Percentiles rank a stretch among this genome's conserved stretches.
Evolutionary conservation across 345 rosid species (phyloP).

Genomic region (Dimocarpus longan): DNA sequence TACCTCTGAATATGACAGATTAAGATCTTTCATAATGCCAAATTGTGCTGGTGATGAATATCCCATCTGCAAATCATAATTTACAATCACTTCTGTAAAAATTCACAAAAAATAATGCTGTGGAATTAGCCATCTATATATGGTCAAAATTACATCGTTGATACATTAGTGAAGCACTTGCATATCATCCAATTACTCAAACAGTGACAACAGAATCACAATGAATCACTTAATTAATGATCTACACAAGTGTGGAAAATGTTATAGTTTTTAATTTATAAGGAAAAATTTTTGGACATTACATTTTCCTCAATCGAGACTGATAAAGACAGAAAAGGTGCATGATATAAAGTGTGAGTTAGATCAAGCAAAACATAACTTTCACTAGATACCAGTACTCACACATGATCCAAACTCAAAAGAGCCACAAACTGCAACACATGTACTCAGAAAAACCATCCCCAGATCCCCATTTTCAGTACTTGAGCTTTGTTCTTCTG

Average conservation of each 20-base stretch:
- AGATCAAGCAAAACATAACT: too few relatives aligned
- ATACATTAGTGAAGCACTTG: background rate
- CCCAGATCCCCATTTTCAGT: constrained; percentile 17
- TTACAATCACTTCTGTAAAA: background rate
- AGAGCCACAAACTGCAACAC: constrained; percentile 59
- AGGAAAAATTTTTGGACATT: too few relatives aligned
- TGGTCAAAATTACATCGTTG: background rate
- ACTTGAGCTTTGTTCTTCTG: constrained; percentile 18
- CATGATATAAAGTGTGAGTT: too few relatives aligned
- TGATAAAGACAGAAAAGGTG: too few relatives aligned
- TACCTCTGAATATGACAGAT: constrained; percentile 47
- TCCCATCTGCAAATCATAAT: constrained; percentile 39
- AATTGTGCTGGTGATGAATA: constrained; percentile 59
- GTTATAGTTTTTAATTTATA: too few relatives aligned
- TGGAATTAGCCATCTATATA: too few relatives aligned
- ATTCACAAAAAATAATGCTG: background rate
- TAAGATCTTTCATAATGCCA: constrained; percentile 51
- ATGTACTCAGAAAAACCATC: constrained; percentile 55
- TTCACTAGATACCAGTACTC: constrained; percentile 3
- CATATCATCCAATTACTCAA: too few relatives aligned
- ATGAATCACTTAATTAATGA: too few relatives aligned
- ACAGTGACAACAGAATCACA: too few relatives aligned
- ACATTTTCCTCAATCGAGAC: too few relatives aligned
- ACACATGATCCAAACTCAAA: constrained; percentile 55
- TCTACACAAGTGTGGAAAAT: too few relatives aligned